Evolutionary conservation across 345 rosid species (phyloP).

Genomic region (Noccaea caerulescens): DNA sequence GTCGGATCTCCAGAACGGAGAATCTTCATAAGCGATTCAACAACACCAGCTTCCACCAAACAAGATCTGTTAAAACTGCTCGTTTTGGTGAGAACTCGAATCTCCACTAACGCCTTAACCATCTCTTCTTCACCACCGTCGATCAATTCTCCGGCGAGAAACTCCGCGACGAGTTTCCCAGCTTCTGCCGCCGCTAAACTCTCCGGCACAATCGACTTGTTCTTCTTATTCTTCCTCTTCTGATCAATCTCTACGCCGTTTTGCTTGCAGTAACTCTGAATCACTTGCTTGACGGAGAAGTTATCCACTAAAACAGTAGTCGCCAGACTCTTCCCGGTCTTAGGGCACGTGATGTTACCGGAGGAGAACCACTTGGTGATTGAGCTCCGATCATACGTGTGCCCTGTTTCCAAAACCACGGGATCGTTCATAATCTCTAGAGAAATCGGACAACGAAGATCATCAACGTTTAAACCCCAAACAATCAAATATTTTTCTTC

Average conservation of each 20-base stretch:
- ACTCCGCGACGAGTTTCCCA: constrained; percentile 50
- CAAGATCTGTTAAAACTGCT: constrained; percentile 71
- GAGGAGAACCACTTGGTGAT: constrained; percentile 67
- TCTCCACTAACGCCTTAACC: constrained; percentile 64
- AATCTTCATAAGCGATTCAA: constrained; percentile 52
- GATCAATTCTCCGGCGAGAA: constrained; percentile 53
- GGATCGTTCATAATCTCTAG: constrained; percentile 78
- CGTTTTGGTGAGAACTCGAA: constrained; percentile 66
- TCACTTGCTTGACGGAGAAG: constrained; percentile 52
- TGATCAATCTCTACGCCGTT: constrained; percentile 45
- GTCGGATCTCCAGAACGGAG: constrained; percentile 48
- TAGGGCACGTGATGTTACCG: constrained; percentile 73
- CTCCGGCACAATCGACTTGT: constrained; percentile 40
- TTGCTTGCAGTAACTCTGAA: constrained; percentile 52
- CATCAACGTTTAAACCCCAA: constrained; percentile 53
- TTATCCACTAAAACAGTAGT: constrained; percentile 55
- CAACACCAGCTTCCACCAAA: constrained; percentile 65
- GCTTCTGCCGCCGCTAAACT: constrained; percentile 69
- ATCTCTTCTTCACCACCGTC: constrained; percentile 48
- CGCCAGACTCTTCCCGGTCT: constrained; percentile 58
- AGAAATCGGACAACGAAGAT: constrained; percentile 76
- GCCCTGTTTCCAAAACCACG: constrained; percentile 65
- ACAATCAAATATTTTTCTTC: constrained; percentile 36
- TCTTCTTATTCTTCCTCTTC: constrained; percentile 34
- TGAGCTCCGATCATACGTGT: constrained; percentile 72